Percentiles rank a stretch among this genome's conserved stretches.
Conservation (phyloP, 495 filamentous ascomycete genomes). For the Talaromyces thailandensis region DNA sequence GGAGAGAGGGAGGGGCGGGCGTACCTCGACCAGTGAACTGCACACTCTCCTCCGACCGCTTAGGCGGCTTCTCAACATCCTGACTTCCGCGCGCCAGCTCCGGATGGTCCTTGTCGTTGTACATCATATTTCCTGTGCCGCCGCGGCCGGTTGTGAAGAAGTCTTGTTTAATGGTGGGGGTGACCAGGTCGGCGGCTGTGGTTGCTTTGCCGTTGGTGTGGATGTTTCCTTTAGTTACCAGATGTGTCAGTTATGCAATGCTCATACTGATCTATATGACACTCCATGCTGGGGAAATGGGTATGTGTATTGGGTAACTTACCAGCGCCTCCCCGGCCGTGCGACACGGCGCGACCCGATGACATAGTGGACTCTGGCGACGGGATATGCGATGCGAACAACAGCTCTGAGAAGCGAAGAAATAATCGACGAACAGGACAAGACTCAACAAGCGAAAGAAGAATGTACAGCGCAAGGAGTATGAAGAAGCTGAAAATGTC, state of each 20-base stretch:
- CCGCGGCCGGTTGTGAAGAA: constrained; percentile 77
- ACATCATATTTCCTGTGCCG: constrained; percentile 68
- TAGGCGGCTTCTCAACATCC: constrained; percentile 57
- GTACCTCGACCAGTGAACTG: constrained; percentile 40
- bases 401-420: neutral
- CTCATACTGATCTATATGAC: neutral
- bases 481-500: neutral
- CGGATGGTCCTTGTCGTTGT: constrained; percentile 51
- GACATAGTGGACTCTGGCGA: neutral
- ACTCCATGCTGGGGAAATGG: neutral
- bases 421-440: neutral
- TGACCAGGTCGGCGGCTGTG: constrained; percentile 55
- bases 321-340: constrained; percentile 51
- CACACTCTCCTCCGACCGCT: constrained; percentile 34
- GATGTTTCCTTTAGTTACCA: constrained; percentile 63
- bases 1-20: neutral
- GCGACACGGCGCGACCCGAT: constrained; percentile 31
- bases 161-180: constrained; percentile 72
- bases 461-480: neutral
- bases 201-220: constrained; percentile 43
- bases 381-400: neutral
- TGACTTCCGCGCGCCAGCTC: constrained; percentile 69
- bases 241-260: constrained; percentile 46
- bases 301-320: constrained; percentile 10
- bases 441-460: neutral